Conservation (phyloP, 495 filamentous ascomycete species). For the Tuber calosporum region DNA sequence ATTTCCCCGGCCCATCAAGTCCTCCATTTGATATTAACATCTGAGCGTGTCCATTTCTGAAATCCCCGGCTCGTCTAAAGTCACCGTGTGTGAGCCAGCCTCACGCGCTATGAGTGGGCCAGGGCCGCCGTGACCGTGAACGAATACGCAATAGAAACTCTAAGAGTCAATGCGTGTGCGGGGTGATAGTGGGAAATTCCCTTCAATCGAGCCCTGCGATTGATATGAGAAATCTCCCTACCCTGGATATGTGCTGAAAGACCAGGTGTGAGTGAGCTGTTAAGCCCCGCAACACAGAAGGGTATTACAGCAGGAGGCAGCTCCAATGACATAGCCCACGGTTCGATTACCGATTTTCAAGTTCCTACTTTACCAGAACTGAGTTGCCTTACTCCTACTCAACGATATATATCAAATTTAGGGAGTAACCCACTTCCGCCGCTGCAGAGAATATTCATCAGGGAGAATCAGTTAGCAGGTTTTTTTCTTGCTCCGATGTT, state of each 20-base stretch:
- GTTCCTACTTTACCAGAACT: neutral
- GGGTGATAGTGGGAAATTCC: neutral
- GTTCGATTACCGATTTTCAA: neutral
- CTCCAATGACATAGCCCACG: neutral
- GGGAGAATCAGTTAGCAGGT: neutral
- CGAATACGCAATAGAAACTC: neutral
- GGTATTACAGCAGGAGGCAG: neutral
- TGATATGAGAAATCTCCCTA: neutral
- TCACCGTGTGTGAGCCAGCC: neutral
- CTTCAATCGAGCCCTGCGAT: neutral
- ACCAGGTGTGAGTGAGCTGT: neutral
- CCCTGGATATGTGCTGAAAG: neutral
- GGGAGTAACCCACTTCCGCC: neutral
- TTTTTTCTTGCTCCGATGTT: neutral
- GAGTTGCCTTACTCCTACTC: neutral
- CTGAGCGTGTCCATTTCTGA: neutral
- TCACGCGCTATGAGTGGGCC: neutral
- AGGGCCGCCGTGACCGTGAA: neutral
- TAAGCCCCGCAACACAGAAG: neutral
- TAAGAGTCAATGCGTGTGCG: neutral
- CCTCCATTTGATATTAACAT: neutral
- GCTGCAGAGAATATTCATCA: neutral
- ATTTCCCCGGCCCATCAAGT: neutral
- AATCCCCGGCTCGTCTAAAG: neutral
- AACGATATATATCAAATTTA: neutral